phyloP scores from a whole-genome alignment of 495 filamentous ascomycete species.

The Aspergillus cavernicola region DNA sequence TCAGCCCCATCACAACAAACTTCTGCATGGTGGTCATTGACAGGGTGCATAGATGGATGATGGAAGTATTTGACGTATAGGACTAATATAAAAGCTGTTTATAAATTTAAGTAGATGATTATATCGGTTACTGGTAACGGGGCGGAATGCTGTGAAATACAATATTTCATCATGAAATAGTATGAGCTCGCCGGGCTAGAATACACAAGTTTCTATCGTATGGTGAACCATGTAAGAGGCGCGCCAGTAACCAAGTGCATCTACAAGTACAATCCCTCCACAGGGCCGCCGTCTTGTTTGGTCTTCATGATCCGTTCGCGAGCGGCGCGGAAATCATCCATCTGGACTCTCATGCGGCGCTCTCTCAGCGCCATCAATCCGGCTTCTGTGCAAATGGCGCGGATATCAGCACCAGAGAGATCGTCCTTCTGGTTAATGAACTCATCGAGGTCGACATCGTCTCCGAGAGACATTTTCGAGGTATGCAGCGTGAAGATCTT shows the following conservation, averaged over 20 bases:
- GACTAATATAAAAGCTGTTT: no score
- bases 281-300: conserved; percentile 94
- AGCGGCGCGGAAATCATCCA: conserved; percentile 94
- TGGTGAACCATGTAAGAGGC: conserved; percentile 6
- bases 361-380: conserved; percentile 93
- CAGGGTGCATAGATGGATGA: no score
- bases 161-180: no score
- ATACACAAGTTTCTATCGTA: conserved; percentile 15
- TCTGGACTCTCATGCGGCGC: conserved; percentile 95
- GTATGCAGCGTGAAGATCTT: conserved; percentile 99
- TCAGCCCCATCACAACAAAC: neutral
- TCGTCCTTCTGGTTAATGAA: conserved; percentile 99
- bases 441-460: conserved; percentile 95
- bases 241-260: conserved; percentile 12
- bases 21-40: neutral
- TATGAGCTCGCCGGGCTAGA: neutral
- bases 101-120: no score
- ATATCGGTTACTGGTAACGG: no score
- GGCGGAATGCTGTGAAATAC: no score
- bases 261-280: conserved; percentile 97
- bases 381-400: conserved; percentile 97
- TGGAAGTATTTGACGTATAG: no score
- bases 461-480: conserved; percentile 94
- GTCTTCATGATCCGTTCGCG: conserved; percentile 96
- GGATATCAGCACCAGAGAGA: conserved; percentile 95